Conservation (phyloP, 2,329 filamentous ascomycete species). For the Helotiales sp. region DNA sequence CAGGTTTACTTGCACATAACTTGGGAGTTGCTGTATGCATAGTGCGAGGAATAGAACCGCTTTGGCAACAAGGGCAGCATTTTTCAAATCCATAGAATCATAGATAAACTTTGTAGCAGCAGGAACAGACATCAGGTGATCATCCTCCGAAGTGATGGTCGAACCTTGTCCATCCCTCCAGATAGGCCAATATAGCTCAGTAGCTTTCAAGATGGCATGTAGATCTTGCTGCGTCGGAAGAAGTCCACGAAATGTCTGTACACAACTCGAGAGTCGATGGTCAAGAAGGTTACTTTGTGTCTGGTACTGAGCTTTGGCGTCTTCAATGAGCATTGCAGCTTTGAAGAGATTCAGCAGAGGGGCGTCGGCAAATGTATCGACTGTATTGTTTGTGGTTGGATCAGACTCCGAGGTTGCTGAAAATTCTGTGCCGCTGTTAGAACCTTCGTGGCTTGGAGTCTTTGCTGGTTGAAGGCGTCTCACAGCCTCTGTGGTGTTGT, state of each 20-base stretch:
- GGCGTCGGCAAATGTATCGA: constrained; percentile 14
- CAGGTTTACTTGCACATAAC: constrained; percentile 35
- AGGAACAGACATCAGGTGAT: background rate
- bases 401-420: background rate
- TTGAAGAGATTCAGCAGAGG: constrained; percentile 22
- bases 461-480: background rate
- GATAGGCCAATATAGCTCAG: background rate
- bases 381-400: background rate
- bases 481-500: constrained; percentile 10
- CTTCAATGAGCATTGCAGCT: constrained; percentile 19
- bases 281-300: background rate
- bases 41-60: constrained; percentile 45
- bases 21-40: constrained; percentile 42
- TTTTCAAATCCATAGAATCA: constrained; percentile 36
- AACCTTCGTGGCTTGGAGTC: background rate
- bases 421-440: background rate
- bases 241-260: constrained; percentile 6
- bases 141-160: background rate
- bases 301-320: background rate
- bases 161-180: background rate
- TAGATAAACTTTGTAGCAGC: constrained; percentile 38
- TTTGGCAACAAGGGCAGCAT: constrained; percentile 41
- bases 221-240: constrained; percentile 16
- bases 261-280: background rate
- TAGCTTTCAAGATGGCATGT: constrained; percentile 3